Percentiles rank a stretch among this genome's conserved stretches.
Evolutionary conservation across 2,329 filamentous ascomycete species (phyloP).

Genomic region (Fusarium beomiforme): DNA sequence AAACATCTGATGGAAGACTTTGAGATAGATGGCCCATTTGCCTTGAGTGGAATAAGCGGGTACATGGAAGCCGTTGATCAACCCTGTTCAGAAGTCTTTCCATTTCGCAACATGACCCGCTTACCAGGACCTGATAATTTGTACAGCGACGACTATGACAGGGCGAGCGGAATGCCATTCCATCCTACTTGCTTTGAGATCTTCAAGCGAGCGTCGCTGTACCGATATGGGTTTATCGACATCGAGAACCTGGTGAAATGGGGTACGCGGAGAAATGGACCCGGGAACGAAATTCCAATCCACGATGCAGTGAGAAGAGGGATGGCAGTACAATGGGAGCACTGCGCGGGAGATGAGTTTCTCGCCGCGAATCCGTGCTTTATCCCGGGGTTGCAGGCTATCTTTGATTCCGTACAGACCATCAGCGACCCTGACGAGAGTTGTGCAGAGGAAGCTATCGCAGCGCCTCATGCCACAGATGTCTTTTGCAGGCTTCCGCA

Average conservation of each 20-base stretch:
- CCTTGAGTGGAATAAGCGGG: neutral
- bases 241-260: neutral
- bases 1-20: neutral
- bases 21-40: neutral
- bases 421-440: neutral
- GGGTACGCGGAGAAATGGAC: neutral
- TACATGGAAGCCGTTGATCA: rapidly evolving
- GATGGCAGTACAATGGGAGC: neutral
- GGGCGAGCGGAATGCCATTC: neutral
- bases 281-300: neutral
- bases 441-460: neutral
- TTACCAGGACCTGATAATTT: neutral
- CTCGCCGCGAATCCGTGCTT: neutral
- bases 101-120: neutral
- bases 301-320: neutral
- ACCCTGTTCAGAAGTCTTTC: neutral
- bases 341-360: neutral
- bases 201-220: neutral
- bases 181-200: neutral
- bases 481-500: neutral
- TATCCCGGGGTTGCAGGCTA: neutral
- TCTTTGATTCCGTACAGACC: neutral
- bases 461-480: neutral
- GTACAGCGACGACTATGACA: neutral
- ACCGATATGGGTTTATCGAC: neutral